These are phyloP conservation scores for Raffaelea deltoideospora DNA, from an alignment of 2,329 filamentous ascomycete species.

Conservation along the genomic window DNA sequence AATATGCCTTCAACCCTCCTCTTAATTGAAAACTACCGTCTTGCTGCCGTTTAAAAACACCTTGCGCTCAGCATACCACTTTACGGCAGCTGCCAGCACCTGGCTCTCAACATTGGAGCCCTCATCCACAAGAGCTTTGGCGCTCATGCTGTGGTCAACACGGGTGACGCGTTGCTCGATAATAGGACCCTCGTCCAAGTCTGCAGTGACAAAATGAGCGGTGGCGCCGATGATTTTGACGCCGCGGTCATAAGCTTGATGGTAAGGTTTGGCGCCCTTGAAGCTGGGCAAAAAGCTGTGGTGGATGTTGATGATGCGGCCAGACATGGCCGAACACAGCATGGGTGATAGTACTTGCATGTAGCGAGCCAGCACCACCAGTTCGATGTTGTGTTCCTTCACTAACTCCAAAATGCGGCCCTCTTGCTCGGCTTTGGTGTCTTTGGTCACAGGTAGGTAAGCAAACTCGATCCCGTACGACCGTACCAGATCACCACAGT, in stretches of 20 bases:
- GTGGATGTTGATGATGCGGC: conserved; percentile 85
- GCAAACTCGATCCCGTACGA: conserved; percentile 67
- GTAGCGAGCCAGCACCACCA: conserved; percentile 70
- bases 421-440: conserved; percentile 65
- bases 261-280: conserved; percentile 80
- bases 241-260: conserved; percentile 72
- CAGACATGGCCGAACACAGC: conserved; percentile 65
- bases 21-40: conserved; percentile 57
- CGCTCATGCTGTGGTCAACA: conserved; percentile 61
- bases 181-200: conserved; percentile 75
- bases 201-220: conserved; percentile 73
- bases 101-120: conserved; percentile 76
- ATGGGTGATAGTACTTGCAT: conserved; percentile 73
- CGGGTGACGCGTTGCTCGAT: conserved; percentile 71
- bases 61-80: conserved; percentile 67
- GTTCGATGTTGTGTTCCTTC: conserved; percentile 52
- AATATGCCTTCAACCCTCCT: too few relatives aligned
- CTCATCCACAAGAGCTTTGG: conserved; percentile 63
- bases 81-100: conserved; percentile 65
- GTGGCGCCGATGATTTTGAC: conserved; percentile 83
- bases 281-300: conserved; percentile 76
- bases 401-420: conserved; percentile 55
- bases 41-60: conserved; percentile 67
- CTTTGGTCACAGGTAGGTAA: conserved; percentile 65
- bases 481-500: conserved; percentile 51